These are phyloP conservation scores for Cucurbita maxima DNA, from an alignment of 306 rosid genomes.

Conservation along the genomic window DNA sequence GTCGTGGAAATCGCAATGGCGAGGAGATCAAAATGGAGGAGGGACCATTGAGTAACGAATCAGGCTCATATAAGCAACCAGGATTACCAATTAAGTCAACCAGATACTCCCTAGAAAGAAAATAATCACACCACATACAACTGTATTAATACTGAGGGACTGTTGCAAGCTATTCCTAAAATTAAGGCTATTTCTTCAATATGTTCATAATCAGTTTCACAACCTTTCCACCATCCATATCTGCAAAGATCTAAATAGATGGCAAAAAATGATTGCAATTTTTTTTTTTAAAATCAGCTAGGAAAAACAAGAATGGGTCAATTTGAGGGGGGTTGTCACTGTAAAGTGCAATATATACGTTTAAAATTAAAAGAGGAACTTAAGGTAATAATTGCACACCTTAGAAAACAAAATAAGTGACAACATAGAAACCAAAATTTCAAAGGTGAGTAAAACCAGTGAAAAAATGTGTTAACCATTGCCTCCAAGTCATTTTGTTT, in stretches of 20 bases:
- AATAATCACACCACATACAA: slow-evolving; percentile 12
- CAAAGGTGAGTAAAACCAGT: background rate
- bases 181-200: too few relatives aligned
- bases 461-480: background rate
- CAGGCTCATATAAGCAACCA: slow-evolving; percentile 74
- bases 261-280: background rate
- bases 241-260: background rate
- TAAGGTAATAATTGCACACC: background rate
- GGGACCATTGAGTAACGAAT: slow-evolving; percentile 96
- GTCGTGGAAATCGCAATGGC: slow-evolving; percentile 85
- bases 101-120: slow-evolving; percentile 64
- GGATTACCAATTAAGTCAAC: slow-evolving; percentile 88
- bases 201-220: background rate
- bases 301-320: background rate
- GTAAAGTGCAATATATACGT: background rate
- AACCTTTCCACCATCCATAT: background rate
- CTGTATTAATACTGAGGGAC: background rate
- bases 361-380: background rate
- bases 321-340: background rate
- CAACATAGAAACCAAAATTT: background rate
- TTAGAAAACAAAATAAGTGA: background rate
- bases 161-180: too few relatives aligned
- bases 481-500: background rate
- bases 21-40: slow-evolving; percentile 94
- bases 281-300: background rate